Evolutionary conservation across 495 filamentous ascomycete genomes (phyloP), one percentile per base, ranked within the genome.

Genomic region (Wilcoxina mikolae): DNA sequence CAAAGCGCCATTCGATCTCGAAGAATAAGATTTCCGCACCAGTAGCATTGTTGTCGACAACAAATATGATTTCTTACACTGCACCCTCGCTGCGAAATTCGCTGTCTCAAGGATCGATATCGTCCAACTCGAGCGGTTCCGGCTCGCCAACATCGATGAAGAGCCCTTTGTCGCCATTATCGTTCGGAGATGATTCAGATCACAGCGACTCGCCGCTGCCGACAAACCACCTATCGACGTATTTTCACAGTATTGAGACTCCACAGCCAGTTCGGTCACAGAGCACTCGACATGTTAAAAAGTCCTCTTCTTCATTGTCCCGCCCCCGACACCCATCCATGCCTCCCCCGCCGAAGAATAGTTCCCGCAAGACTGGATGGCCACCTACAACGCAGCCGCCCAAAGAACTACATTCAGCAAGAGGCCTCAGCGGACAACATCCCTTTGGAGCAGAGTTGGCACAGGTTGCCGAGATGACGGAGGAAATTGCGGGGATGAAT

Each of bases 21-120:
- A 70, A 72, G 65, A 74, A 55, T 27, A 55, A 26, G 7, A 98
- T 98, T 64, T 98, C 91, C 18, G 78, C 75, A 10, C 91, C 91
- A 2, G 74, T 95, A 44, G 81, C 85, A 67, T 74, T 98, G 42
- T 69, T 95, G 25, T 94, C 90, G 18, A 94, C 93, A 3, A 96
- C 93, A 55, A 98, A 96, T 67, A 86, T 89, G 80, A 81, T 95
- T 17, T 84, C 85, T 17, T 94, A 91, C 74, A 88, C 89, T 62
- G 88, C 91, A 10, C 93, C 91, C 87, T 65, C 75, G 87, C 58
- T 75, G 71, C 59, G 77, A 74, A 52, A 62, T 65, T 84, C 27
- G 68, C 53, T 58, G 29, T 65, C 62, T 15, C 42, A 55, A 12
- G 55, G 72, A 24, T 78, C 88, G 4, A 79, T 84, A 42, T 85